Evolutionary conservation across 2,329 filamentous ascomycete species (phyloP).

Genomic region (Cladosporium sp.): DNA sequence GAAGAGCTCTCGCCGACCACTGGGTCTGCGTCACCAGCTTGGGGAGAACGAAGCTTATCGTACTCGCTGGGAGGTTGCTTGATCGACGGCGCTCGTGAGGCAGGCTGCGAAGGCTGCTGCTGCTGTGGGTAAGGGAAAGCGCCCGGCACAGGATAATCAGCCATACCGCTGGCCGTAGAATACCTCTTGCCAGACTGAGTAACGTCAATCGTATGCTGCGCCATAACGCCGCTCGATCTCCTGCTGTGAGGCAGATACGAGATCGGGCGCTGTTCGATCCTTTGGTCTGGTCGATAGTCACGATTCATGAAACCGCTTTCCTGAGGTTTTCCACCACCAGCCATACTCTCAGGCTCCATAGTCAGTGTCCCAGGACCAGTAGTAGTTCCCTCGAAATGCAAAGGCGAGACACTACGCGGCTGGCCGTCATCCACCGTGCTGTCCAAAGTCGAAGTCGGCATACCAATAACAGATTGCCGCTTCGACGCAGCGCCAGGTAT

Average conservation of each 20-base stretch:
- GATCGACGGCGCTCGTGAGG: constrained; percentile 7
- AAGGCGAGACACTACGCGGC: constrained; percentile 4
- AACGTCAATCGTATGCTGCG: constrained; percentile 21
- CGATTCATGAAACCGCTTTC: background rate
- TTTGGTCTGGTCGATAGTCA: background rate
- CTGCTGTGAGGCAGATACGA: constrained; percentile 31
- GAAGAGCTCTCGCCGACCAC: constrained; percentile 11
- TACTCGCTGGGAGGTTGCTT: constrained; percentile 29
- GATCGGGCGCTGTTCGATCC: constrained; percentile 30
- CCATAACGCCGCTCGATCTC: constrained; percentile 21
- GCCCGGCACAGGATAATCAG: constrained; percentile 5
- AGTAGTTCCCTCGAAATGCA: background rate
- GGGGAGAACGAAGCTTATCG: constrained; percentile 28
- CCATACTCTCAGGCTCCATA: background rate
- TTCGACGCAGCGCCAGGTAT: constrained; percentile 1
- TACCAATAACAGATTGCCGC: background rate
- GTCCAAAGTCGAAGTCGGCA: background rate
- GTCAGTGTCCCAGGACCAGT: no score
- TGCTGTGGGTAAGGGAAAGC: background rate
- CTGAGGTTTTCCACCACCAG: no score
- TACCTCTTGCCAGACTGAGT: background rate
- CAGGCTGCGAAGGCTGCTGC: background rate
- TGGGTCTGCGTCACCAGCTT: background rate
- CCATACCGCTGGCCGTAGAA: background rate
- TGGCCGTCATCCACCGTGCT: background rate